These are phyloP conservation scores for Collybia nuda DNA, from an alignment of 768 basidiomycete genomes.

Conservation along the genomic window DNA sequence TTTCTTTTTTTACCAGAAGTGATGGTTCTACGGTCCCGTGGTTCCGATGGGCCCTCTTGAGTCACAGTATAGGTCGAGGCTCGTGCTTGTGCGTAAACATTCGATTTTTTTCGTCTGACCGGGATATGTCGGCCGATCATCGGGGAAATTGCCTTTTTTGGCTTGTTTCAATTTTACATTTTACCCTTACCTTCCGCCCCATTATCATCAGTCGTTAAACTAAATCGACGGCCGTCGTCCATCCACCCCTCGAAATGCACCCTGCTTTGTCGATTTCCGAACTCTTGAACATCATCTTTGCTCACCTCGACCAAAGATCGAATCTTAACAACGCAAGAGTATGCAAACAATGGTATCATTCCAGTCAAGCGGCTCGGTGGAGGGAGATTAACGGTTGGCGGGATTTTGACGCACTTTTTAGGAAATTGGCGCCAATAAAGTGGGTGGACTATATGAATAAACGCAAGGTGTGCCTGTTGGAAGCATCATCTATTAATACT, in stretches of 20 bases:
- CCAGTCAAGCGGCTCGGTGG: neutral
- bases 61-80: no score
- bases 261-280: neutral
- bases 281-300: neutral
- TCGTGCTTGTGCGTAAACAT: no score
- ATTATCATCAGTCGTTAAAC: neutral
- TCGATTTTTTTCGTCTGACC: no score
- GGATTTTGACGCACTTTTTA: neutral
- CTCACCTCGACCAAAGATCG: neutral
- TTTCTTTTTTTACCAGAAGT: no score
- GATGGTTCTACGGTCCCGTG: no score
- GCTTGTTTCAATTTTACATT: no score
- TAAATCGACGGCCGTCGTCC: neutral
- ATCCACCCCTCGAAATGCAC: neutral
- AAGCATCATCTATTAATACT: no score
- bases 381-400: neutral
- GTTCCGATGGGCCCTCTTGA: no score
- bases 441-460: no score
- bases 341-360: neutral
- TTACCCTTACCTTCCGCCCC: neutral
- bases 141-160: no score
- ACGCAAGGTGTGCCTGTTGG: no score
- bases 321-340: neutral
- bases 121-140: no score
- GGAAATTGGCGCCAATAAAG: neutral